phyloP scores from a whole-genome alignment of 2,329 filamentous ascomycete species.

The Xylariaceae sp. region DNA sequence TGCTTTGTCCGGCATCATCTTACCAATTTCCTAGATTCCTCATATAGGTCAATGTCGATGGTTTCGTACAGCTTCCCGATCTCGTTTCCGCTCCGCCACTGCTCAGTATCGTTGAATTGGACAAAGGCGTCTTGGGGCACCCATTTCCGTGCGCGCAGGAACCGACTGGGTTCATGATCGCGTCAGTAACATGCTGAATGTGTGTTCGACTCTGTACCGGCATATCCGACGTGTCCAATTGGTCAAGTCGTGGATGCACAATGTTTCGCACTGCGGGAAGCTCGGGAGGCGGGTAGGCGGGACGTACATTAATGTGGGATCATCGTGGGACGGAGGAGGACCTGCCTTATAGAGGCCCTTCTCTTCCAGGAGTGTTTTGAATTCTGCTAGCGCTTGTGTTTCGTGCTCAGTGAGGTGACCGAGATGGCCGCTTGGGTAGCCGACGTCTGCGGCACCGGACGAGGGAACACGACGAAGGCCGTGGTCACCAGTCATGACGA shows the following conservation, averaged over 20 bases:
- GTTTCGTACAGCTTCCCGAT: constrained; percentile 77
- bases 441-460: constrained; percentile 32
- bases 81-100: constrained; percentile 76
- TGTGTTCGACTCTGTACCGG: constrained; percentile 2
- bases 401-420: constrained; percentile 69
- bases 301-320: constrained; percentile 64
- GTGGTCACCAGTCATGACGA: constrained; percentile 16
- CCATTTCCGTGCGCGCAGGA: constrained; percentile 79
- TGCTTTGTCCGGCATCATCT: background rate
- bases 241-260: too few species aligned
- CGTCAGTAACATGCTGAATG: constrained; percentile 5
- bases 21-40: constrained; percentile 71
- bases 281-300: too few species aligned
- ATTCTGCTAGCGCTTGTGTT: constrained; percentile 59
- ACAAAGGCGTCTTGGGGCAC: constrained; percentile 67
- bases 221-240: too few species aligned
- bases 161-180: constrained; percentile 54
- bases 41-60: constrained; percentile 80
- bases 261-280: too few species aligned
- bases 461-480: constrained; percentile 28
- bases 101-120: constrained; percentile 84
- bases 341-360: constrained; percentile 58
- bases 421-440: constrained; percentile 72
- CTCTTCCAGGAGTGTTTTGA: constrained; percentile 64
- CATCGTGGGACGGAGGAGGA: constrained; percentile 60